A percentile compares a stretch with the other conserved stretches of the same genome.
phyloP scores from a whole-genome alignment of 306 rosid genomes.

The Styphnolobium japonicum region DNA sequence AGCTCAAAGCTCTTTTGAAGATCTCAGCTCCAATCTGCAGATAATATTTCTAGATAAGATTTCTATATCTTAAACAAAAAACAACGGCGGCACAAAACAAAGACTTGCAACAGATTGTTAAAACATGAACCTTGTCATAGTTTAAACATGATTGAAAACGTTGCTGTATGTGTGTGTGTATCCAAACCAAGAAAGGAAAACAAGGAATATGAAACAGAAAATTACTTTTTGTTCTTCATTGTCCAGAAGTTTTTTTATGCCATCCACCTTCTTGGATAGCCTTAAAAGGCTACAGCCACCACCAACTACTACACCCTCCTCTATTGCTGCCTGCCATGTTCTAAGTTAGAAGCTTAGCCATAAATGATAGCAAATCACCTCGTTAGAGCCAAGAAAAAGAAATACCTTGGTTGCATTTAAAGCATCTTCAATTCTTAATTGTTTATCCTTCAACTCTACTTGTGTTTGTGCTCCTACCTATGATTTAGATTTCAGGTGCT shows the following conservation, averaged over 20 bases:
- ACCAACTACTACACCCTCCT: conserved; percentile 95
- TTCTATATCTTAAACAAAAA: conserved; percentile 11
- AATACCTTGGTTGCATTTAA: conserved; percentile 85
- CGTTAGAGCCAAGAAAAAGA: conserved; percentile 9
- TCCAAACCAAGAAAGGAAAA: not conserved
- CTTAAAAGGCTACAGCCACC: conserved; percentile 95
- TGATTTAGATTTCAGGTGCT: conserved; percentile 25
- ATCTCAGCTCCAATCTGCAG: conserved; percentile 92
- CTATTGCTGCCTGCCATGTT: conserved; percentile 75
- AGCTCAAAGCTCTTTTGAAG: conserved; percentile 77
- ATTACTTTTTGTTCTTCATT: conserved; percentile 82
- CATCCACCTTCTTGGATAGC: conserved; percentile 68
- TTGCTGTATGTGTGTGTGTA: not conserved
- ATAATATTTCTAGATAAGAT: not conserved
- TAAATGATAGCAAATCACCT: conserved; percentile 10
- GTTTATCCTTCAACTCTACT: conserved; percentile 91
- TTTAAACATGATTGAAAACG: not conserved
- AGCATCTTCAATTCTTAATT: conserved; percentile 87
- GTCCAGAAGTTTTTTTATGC: conserved; percentile 61
- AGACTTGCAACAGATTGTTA: not conserved
- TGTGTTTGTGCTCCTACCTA: conserved; percentile 97
- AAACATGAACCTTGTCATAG: not conserved
- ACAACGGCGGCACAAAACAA: not conserved
- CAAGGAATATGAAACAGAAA: not conserved
- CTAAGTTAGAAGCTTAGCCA: conserved; percentile 25